A percentile compares a stretch with the other conserved stretches of the same genome.
Conservation (phyloP, 495 filamentous ascomycete species). For the Penicillium steckii region DNA sequence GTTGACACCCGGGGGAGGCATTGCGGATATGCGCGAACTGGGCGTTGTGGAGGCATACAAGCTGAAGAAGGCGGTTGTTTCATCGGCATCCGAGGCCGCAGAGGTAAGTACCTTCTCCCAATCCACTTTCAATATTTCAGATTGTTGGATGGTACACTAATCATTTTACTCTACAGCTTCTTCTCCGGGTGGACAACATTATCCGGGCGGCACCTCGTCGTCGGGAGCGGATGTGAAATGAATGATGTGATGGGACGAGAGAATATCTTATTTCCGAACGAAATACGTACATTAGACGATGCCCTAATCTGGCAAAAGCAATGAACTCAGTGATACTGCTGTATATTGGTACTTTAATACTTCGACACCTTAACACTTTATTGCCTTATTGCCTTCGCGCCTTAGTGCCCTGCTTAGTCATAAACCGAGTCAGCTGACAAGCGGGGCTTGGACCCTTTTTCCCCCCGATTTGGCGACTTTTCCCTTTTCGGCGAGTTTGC, state of each 20-base stretch:
- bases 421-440: no score
- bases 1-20: constrained; percentile 84
- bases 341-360: background rate
- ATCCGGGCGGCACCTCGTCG: constrained; percentile 75
- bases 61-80: constrained; percentile 94
- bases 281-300: constrained; percentile 11
- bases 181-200: constrained; percentile 84
- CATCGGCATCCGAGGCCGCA: constrained; percentile 90
- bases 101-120: constrained; percentile 59
- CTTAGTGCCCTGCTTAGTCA: background rate
- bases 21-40: constrained; percentile 93
- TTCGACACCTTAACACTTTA: background rate
- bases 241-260: constrained; percentile 20
- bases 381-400: background rate
- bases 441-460: background rate
- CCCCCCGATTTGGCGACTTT: background rate
- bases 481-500: background rate
- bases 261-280: constrained; percentile 11
- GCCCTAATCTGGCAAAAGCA: constrained; percentile 7
- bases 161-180: constrained; percentile 51
- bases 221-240: constrained; percentile 66
- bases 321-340: no score
- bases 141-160: background rate
- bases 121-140: background rate
- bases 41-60: constrained; percentile 99